Conservation (phyloP, 1,284 basidiomycete species). For the Leccinum subrobustum region DNA sequence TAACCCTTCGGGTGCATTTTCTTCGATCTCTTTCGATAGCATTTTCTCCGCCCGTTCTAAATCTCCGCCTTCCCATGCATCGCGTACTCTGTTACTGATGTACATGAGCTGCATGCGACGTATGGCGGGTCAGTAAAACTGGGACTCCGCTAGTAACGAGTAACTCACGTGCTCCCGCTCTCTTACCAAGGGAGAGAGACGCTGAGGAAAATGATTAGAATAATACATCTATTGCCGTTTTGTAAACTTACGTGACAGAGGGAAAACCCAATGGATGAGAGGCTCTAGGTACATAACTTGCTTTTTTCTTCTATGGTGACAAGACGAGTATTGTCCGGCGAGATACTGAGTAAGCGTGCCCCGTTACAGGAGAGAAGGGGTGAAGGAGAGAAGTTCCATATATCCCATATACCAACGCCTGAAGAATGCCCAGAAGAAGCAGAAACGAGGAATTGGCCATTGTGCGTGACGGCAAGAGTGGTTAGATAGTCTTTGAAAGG, state of each 20-base stretch:
- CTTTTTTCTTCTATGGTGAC: not conserved
- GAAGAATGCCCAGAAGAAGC: constrained; percentile 2
- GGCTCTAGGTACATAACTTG: not conserved
- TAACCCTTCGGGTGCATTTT: no score
- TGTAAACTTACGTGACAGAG: constrained; percentile 1
- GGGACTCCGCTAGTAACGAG: not conserved
- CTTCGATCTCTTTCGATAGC: no score
- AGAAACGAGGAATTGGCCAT: not conserved
- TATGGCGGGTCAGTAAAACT: not conserved
- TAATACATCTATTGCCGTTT: not conserved
- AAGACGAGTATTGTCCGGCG: constrained; percentile 2
- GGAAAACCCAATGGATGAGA: not conserved
- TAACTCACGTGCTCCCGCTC: constrained; percentile 6
- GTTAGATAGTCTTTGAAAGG: constrained; percentile 4
- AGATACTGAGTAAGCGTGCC: not conserved
- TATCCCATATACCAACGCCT: constrained; percentile 15
- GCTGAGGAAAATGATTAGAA: not conserved
- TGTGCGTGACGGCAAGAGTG: constrained; percentile 4
- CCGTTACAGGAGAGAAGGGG: not conserved
- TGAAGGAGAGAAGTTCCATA: not conserved
- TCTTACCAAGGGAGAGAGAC: not conserved
- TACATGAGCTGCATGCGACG: constrained; percentile 7
- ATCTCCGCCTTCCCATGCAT: not conserved
- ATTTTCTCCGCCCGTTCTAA: no score
- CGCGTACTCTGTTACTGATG: not conserved